A percentile compares a stretch with the other conserved stretches of the same genome.
Evolutionary conservation across 495 filamentous ascomycete species (phyloP).

Genomic region (Talaromyces adpressus): DNA sequence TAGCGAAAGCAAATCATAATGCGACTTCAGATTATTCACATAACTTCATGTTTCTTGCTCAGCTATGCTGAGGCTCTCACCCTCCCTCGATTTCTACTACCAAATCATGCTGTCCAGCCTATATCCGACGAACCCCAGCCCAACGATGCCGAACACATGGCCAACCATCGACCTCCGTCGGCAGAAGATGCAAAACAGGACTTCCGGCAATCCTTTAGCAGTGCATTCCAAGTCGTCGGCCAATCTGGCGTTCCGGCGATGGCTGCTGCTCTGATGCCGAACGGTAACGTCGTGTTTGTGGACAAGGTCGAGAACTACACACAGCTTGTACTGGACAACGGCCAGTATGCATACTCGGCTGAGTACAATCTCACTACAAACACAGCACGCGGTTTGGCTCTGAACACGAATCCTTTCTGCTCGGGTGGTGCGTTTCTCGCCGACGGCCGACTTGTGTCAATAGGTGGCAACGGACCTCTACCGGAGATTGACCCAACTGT

Average conservation of each 20-base stretch:
- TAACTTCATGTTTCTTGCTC: neutral
- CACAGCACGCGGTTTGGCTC: constrained; percentile 37
- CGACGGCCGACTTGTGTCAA: constrained; percentile 44
- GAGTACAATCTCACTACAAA: constrained; percentile 52
- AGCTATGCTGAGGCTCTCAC: neutral
- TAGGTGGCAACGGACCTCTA: constrained; percentile 53
- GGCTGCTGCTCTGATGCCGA: constrained; percentile 55
- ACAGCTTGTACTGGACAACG: constrained; percentile 44
- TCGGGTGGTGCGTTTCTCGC: constrained; percentile 53
- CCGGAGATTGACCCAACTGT: constrained; percentile 50
- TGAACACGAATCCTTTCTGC: constrained; percentile 58
- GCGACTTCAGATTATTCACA: neutral
- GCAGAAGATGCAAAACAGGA: neutral
- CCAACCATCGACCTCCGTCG: neutral
- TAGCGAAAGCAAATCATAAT: neutral
- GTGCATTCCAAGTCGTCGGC: constrained; percentile 42
- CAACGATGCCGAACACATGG: constrained; percentile 2
- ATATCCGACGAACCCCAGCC: neutral
- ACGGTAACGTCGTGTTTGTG: constrained; percentile 53
- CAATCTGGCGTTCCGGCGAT: constrained; percentile 55
- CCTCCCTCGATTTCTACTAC: neutral
- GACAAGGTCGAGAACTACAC: constrained; percentile 61
- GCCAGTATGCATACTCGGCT: constrained; percentile 51
- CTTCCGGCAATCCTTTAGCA: constrained; percentile 10
- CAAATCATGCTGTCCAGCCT: neutral